Evolutionary conservation across 1,139 yeast genomes (phyloP).

Genomic region (Pichia sp.): DNA sequence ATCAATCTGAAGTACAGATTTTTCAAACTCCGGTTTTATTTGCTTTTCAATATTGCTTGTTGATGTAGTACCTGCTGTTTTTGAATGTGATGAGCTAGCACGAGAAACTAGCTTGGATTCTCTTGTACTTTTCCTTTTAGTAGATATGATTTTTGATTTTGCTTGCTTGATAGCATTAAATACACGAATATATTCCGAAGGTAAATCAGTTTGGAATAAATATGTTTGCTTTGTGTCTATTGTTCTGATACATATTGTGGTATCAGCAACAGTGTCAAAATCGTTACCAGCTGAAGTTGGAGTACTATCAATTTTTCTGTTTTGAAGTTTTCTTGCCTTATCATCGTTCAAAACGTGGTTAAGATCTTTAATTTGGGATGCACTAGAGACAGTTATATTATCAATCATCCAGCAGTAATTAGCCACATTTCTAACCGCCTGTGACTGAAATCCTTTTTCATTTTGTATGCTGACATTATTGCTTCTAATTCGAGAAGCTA

Average conservation of each 20-base stretch:
- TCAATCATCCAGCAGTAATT: conserved; percentile 56
- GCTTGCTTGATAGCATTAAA: conserved; percentile 58
- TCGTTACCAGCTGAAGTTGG: neutral
- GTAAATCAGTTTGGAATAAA: conserved; percentile 59
- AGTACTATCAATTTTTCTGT: neutral
- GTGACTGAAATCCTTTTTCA: conserved; percentile 16
- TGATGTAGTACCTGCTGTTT: conserved; percentile 35
- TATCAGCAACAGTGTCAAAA: conserved; percentile 18
- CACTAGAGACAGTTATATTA: conserved; percentile 8
- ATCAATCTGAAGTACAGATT: conserved; percentile 16
- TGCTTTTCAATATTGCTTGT: conserved; percentile 23
- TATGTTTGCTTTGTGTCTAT: conserved; percentile 38
- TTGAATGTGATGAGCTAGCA: conserved; percentile 22
- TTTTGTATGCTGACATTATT: neutral
- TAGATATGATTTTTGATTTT: conserved; percentile 46
- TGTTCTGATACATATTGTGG: conserved; percentile 42
- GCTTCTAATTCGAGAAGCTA: conserved; percentile 56
- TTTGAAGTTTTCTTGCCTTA: neutral
- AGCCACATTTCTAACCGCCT: conserved; percentile 41
- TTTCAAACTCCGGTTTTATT: conserved; percentile 15
- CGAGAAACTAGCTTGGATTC: conserved; percentile 27
- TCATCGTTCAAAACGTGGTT: conserved; percentile 3
- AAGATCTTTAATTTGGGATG: conserved; percentile 9
- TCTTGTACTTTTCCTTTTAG: conserved; percentile 36
- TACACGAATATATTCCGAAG: conserved; percentile 52